phyloP scores from a whole-genome alignment of 2,329 filamentous ascomycete species.

The Cryphonectria japonica region DNA sequence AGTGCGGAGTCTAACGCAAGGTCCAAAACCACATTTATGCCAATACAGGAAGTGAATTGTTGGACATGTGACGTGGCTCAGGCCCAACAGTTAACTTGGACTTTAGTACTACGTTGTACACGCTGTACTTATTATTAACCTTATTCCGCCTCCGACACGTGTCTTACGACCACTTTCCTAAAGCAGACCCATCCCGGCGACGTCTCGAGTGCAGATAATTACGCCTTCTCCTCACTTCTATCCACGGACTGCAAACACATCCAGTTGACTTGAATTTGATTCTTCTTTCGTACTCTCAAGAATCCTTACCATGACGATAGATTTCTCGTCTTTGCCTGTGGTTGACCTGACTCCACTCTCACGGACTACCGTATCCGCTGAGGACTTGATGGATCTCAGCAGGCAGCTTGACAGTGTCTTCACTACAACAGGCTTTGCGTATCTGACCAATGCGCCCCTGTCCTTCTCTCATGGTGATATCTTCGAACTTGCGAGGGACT shows the following conservation, averaged over 20 bases:
- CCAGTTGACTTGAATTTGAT: neutral
- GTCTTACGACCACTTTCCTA: neutral
- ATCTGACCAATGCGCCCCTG: slow-evolving; percentile 47
- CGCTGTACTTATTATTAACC: neutral
- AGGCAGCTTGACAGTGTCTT: slow-evolving; percentile 46
- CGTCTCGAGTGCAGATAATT: neutral
- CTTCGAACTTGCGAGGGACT: slow-evolving; percentile 44
- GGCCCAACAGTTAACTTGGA: neutral
- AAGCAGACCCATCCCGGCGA: neutral
- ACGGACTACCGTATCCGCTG: neutral
- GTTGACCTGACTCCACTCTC: slow-evolving; percentile 3
- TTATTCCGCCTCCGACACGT: neutral
- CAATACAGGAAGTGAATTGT: neutral
- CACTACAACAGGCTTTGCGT: slow-evolving; percentile 50
- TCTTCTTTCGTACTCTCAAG: neutral
- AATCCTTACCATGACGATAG: neutral
- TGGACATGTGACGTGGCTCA: neutral
- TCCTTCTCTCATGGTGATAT: slow-evolving; percentile 47
- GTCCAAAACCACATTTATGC: neutral
- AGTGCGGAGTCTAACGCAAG: neutral
- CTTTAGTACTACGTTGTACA: neutral
- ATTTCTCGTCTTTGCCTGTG: neutral
- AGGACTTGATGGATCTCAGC: neutral
- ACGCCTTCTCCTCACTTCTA: neutral
- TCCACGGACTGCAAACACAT: neutral